phyloP scores from a whole-genome alignment of 2,329 filamentous ascomycete species.

The Pseudocercospora fijiensis region DNA sequence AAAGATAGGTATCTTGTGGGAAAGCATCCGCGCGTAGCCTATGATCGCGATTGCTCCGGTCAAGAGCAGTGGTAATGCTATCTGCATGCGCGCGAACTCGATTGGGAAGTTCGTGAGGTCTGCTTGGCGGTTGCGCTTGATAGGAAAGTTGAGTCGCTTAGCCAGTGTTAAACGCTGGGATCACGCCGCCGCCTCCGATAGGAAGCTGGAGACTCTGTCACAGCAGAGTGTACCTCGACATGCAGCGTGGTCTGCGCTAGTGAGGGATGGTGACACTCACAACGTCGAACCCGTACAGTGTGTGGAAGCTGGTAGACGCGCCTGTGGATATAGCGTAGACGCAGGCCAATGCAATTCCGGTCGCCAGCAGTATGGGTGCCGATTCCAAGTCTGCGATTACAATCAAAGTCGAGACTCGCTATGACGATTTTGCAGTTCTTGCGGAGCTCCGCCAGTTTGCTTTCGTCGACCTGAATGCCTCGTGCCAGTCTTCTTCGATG shows the following conservation, averaged over 20 bases:
- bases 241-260: not conserved
- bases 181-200: conserved; percentile 43
- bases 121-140: conserved; percentile 39
- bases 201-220: conserved; percentile 34
- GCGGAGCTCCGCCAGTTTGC: conserved; percentile 25
- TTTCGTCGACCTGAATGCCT: conserved; percentile 27
- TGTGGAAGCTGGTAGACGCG: conserved; percentile 40
- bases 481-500: conserved; percentile 23
- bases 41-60: conserved; percentile 37
- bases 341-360: conserved; percentile 42
- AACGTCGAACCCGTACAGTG: conserved; percentile 41
- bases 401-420: conserved; percentile 33
- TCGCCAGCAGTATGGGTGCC: conserved; percentile 41
- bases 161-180: conserved; percentile 43
- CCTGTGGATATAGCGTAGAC: conserved; percentile 47
- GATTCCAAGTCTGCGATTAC: conserved; percentile 38
- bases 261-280: not conserved
- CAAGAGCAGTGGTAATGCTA: conserved; percentile 42
- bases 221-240: not conserved
- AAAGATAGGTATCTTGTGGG: conserved; percentile 32
- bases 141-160: conserved; percentile 35
- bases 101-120: conserved; percentile 46
- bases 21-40: conserved; percentile 46
- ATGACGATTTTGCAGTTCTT: conserved; percentile 30
- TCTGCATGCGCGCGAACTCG: conserved; percentile 45